Conservation (phyloP, 2,329 filamentous ascomycete genomes). For the Venturia carpophila region DNA sequence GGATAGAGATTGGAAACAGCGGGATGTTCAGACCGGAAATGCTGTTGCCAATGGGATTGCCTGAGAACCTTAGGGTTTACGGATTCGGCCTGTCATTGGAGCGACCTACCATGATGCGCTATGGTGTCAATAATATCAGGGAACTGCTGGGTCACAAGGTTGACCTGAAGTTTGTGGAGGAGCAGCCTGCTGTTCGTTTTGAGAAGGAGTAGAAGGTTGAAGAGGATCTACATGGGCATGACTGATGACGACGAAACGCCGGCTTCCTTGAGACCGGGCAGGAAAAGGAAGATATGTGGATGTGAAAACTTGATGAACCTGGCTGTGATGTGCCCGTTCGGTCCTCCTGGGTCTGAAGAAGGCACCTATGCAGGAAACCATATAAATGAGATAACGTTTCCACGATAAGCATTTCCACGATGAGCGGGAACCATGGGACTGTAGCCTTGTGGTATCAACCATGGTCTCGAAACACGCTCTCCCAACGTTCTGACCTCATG, state of each 20-base stretch:
- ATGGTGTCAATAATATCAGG: slow-evolving; percentile 64
- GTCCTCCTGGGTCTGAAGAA: not conserved
- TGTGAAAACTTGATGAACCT: not conserved
- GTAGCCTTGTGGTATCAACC: too few species aligned
- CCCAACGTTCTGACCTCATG: too few species aligned
- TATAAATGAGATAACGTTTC: not conserved
- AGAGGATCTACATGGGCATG: too few species aligned
- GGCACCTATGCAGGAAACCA: not conserved
- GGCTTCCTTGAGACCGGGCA: not conserved
- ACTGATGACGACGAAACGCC: not conserved
- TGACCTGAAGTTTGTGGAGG: slow-evolving; percentile 85
- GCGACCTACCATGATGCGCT: slow-evolving; percentile 97
- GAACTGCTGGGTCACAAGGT: slow-evolving; percentile 93
- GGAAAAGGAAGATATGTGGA: not conserved
- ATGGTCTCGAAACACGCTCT: too few species aligned
- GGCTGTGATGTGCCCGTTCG: not conserved
- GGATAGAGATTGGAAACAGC: slow-evolving; percentile 95
- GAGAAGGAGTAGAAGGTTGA: slow-evolving; percentile 59
- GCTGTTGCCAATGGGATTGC: slow-evolving; percentile 89
- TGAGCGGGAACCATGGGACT: too few species aligned
- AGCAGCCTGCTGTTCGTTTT: slow-evolving; percentile 81
- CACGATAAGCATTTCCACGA: too few species aligned
- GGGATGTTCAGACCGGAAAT: slow-evolving; percentile 99
- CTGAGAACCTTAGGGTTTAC: slow-evolving; percentile 85
- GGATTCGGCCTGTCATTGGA: slow-evolving; percentile 90